Conservation (phyloP, 1,284 basidiomycete species). For the Ganoderma multipileum region DNA sequence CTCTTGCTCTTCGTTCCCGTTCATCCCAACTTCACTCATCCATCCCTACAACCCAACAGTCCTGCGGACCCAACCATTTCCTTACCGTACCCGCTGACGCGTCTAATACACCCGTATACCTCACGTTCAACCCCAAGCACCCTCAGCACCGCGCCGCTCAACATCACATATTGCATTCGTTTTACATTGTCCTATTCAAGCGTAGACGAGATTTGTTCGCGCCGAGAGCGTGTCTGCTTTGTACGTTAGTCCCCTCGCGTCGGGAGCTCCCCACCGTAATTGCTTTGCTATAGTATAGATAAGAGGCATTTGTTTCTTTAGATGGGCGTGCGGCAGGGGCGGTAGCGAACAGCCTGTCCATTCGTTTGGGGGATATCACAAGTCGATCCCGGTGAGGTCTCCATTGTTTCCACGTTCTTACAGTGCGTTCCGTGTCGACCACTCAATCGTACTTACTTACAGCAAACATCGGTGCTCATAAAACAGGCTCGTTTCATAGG, state of each 20-base stretch:
- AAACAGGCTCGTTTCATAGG: not conserved
- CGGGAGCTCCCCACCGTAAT: conserved; percentile 25
- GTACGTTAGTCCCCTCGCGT: conserved; percentile 33
- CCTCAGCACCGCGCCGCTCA: conserved; percentile 2
- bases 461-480: not conserved
- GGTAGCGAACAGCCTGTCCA: not conserved
- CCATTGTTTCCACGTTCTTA: not conserved
- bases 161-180: conserved; percentile 3
- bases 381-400: not conserved
- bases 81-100: conserved; percentile 19
- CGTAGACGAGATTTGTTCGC: conserved; percentile 24
- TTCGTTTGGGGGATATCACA: not conserved
- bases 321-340: not conserved
- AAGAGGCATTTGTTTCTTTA: not conserved
- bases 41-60: not conserved
- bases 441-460: not conserved
- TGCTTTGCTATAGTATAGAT: conserved; percentile 25
- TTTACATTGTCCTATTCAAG: conserved; percentile 9
- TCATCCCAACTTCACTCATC: conserved; percentile 3
- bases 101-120: conserved; percentile 28
- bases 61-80: not conserved
- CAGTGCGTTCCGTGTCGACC: not conserved
- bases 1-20: conserved; percentile 3
- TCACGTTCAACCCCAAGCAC: conserved; percentile 11
- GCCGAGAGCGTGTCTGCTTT: conserved; percentile 14